phyloP scores from a whole-genome alignment of 257 asterid species.

The Forsythia viridissima region DNA sequence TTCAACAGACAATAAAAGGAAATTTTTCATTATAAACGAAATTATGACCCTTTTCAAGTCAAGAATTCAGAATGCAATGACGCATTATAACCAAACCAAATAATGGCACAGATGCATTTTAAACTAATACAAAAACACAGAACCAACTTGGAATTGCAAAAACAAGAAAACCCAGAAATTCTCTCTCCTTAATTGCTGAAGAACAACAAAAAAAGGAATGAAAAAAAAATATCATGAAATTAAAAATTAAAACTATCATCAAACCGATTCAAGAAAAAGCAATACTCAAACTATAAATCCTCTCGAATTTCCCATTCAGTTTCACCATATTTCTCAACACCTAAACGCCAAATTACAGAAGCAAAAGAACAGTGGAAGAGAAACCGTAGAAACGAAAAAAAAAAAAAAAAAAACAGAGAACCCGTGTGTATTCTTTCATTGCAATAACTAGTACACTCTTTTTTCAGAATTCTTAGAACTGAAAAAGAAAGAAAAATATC shows the following conservation, averaged over 20 bases:
- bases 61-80: not conserved
- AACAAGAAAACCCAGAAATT: not conserved
- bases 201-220: not conserved
- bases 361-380: too few species aligned
- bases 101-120: not conserved
- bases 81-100: not conserved
- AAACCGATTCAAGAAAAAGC: not conserved
- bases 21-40: not conserved
- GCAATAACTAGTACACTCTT: constrained; percentile 5
- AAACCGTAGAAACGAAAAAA: not conserved
- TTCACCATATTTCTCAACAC: constrained; percentile 5
- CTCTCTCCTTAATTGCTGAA: not conserved
- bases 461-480: not conserved
- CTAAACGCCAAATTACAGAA: not conserved
- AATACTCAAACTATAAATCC: not conserved
- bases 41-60: not conserved
- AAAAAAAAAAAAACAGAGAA: not conserved
- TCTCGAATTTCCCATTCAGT: not conserved
- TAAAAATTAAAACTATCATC: not conserved
- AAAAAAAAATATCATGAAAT: constrained; percentile 7
- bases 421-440: constrained; percentile 4
- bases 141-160: not conserved
- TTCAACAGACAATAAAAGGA: not conserved
- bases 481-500: not conserved
- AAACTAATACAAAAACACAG: constrained; percentile 8